Percentiles rank a stretch among this genome's conserved stretches.
phyloP scores from a whole-genome alignment of 441 rosid species.

The Populus hybrid region DNA sequence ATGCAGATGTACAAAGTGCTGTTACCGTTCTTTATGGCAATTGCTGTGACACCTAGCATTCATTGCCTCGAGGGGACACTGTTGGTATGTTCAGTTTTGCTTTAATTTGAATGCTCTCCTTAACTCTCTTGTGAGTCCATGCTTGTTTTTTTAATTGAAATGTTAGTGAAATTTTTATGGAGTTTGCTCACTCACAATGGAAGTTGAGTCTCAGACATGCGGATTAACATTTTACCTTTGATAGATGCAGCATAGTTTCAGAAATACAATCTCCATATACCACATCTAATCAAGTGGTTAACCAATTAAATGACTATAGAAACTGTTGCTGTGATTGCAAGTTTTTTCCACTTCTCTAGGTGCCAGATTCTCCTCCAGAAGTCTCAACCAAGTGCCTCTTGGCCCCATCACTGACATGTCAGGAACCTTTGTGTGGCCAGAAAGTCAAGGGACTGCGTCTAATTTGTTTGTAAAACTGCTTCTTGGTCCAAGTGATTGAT shows the following conservation, averaged over 20 bases:
- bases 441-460: neutral
- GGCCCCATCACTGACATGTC: neutral
- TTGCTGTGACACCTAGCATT: conserved; percentile 64
- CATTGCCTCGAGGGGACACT: conserved; percentile 88
- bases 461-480: neutral
- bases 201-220: neutral
- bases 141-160: neutral
- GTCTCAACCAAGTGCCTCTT: neutral
- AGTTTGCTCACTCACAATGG: neutral
- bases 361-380: neutral
- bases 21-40: conserved; percentile 67
- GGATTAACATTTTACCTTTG: neutral
- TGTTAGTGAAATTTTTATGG: neutral
- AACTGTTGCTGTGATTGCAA: neutral
- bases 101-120: neutral
- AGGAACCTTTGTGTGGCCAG: neutral
- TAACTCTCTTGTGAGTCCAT: neutral
- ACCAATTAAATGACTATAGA: neutral
- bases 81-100: conserved; percentile 51
- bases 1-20: conserved; percentile 86
- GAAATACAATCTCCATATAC: neutral
- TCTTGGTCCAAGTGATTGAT: neutral
- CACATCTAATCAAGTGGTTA: neutral
- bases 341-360: neutral
- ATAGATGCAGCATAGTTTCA: neutral